Evolutionary conservation across 176 grass and related monocot species (phyloP), one percentile per base, ranked within the genome.

Genomic region (Elymus sibiricus): DNA sequence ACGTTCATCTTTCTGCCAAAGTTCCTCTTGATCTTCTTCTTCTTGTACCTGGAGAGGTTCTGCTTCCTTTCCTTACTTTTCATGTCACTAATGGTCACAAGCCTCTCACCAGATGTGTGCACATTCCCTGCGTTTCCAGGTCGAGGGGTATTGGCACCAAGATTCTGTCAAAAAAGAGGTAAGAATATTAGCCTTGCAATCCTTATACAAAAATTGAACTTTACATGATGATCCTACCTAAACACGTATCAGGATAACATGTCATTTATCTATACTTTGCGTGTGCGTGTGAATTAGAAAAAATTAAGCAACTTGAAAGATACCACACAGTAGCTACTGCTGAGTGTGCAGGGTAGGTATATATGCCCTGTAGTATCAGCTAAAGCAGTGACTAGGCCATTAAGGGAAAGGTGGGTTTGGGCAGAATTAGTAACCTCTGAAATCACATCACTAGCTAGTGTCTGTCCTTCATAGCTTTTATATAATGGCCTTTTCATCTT

Each of bases 1-100:
- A 95, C 92, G 90, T 98, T 98, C 81, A 95, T 98, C 91, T 98
- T 94, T 67, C n/a, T n/a, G n/a, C n/a, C n/a, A n/a, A n/a, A 98
- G 79, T 98, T 92, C 39, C 93, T 71, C 77, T 98, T 94, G 26
- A 91, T 87, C 87, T 98, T 98, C 90, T 98, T 98, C 90, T 94
- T 95, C 55, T 93, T 87, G 35, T 98, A 98, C 86, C 93, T 94
- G 40, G 91, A 95, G 86, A 98, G 96, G 80, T 98, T 94, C 89
- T 95, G 86, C 88, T 79, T 90, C 44, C 96, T 89, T 89, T 95
- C 93, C 89, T 95, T 90, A 5, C 82, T 87, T 79, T 95, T 98
- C 47, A 92, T 61, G 80, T 95, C 92, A 64, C 59, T 94, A 64
- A 92, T 94, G 64, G 96, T 92, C 42, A 84, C 87, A 90, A 95